A percentile compares a stretch with the other conserved stretches of the same genome.
These are phyloP conservation scores for Cucurbita moschata DNA, from an alignment of 306 rosid species.

Conservation along the genomic window DNA sequence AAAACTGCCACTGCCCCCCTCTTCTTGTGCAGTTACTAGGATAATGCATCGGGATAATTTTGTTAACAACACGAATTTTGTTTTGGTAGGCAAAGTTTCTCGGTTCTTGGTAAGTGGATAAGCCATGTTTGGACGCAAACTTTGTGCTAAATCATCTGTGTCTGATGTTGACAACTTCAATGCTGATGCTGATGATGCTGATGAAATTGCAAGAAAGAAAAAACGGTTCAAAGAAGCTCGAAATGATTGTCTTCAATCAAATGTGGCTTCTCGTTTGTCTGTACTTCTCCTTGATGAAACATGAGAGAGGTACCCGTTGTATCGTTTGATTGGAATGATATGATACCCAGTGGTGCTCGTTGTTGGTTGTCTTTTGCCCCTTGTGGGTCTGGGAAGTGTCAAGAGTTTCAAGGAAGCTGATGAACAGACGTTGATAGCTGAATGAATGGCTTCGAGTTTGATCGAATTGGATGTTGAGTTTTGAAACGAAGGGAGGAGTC, in stretches of 20 bases:
- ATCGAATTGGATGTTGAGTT: background rate
- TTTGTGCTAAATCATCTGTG: background rate
- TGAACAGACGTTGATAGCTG: background rate
- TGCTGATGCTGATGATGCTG: background rate
- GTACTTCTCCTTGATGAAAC: background rate
- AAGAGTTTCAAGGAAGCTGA: background rate
- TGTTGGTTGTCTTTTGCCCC: background rate
- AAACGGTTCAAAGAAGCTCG: background rate
- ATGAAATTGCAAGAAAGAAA: background rate
- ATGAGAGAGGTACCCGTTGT: background rate
- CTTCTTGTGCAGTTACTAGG: conserved; percentile 1
- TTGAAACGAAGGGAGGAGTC: background rate
- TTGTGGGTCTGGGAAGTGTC: background rate
- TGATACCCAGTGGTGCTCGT: background rate
- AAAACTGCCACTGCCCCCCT: background rate
- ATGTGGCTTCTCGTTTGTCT: background rate
- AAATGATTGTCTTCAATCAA: background rate
- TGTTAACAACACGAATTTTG: background rate
- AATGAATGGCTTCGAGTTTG: background rate
- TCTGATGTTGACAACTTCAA: background rate
- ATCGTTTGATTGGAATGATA: background rate
- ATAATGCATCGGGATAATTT: background rate
- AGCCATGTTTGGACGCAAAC: background rate
- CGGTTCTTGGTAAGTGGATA: background rate
- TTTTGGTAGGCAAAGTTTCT: conserved; percentile 3